phyloP scores from a whole-genome alignment of 2,329 filamentous ascomycete species.

The Fusarium palustre region DNA sequence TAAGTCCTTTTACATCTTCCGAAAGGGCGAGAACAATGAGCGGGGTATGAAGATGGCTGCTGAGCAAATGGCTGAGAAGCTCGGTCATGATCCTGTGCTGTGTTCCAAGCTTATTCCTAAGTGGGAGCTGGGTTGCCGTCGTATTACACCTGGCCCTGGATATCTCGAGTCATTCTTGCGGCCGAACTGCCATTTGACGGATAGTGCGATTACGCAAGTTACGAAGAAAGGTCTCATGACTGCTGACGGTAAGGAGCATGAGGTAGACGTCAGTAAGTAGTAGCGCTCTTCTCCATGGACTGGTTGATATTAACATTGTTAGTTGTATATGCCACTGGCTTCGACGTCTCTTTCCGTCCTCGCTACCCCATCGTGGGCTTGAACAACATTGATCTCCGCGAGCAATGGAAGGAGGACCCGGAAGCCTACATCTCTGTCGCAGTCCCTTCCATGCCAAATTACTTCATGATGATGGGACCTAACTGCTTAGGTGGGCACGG shows the following conservation, averaged over 20 bases:
- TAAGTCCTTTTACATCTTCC: constrained; percentile 53
- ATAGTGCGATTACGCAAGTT: constrained; percentile 37
- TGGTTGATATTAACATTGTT: not conserved
- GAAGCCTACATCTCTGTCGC: constrained; percentile 49
- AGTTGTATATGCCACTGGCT: constrained; percentile 67
- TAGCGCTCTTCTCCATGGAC: not conserved
- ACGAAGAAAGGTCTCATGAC: constrained; percentile 36
- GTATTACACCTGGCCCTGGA: constrained; percentile 39
- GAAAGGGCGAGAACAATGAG: constrained; percentile 41
- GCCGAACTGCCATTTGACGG: constrained; percentile 38
- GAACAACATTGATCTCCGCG: constrained; percentile 59
- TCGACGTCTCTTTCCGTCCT: constrained; percentile 64
- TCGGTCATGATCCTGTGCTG: constrained; percentile 37
- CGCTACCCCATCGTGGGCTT: constrained; percentile 63
- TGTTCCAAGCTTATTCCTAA: constrained; percentile 41
- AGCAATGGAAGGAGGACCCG: constrained; percentile 61
- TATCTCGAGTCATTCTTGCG: constrained; percentile 39
- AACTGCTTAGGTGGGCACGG: constrained; percentile 43
- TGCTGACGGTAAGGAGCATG: constrained; percentile 36
- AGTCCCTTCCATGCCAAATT: constrained; percentile 49
- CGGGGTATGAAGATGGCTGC: constrained; percentile 39
- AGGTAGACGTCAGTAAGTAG: constrained; percentile 42
- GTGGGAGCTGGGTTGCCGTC: constrained; percentile 39
- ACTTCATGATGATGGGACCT: constrained; percentile 48
- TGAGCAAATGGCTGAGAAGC: constrained; percentile 41